phyloP scores from a whole-genome alignment of 805 yeast species.

The Yamadazyma sp. region DNA sequence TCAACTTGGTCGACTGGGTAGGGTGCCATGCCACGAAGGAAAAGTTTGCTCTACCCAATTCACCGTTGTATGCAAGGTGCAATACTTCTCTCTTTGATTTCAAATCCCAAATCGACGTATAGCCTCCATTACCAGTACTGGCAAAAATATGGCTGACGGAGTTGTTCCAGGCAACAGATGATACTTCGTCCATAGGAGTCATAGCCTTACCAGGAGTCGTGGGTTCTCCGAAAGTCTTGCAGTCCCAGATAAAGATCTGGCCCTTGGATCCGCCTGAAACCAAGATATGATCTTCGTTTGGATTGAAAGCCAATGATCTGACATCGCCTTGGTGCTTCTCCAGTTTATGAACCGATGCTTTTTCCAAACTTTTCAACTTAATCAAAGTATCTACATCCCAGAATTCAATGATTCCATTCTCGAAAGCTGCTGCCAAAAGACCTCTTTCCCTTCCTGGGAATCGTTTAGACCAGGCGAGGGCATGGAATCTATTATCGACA shows the following conservation, averaged over 20 bases:
- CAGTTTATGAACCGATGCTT: conserved; percentile 50
- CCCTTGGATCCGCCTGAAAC: conserved; percentile 90
- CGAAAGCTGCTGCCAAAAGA: conserved; percentile 84
- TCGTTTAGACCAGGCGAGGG: conserved; percentile 78
- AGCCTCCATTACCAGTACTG: conserved; percentile 80
- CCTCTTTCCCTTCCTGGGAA: conserved; percentile 49
- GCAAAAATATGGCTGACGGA: conserved; percentile 84
- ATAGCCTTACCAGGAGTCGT: conserved; percentile 73
- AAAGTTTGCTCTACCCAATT: conserved; percentile 58
- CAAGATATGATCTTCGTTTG: conserved; percentile 64
- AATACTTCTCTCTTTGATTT: conserved; percentile 85
- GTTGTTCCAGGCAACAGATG: conserved; percentile 87
- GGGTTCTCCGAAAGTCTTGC: conserved; percentile 57
- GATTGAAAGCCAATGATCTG: conserved; percentile 73
- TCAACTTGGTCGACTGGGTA: conserved; percentile 74
- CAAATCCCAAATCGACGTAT: conserved; percentile 91
- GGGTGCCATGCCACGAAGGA: conserved; percentile 96
- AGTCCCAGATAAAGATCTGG: conserved; percentile 89
- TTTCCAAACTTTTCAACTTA: conserved; percentile 38
- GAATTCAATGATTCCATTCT: conserved; percentile 73
- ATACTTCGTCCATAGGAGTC: conserved; percentile 78
- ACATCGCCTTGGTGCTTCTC: conserved; percentile 67
- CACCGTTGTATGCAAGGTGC: conserved; percentile 71
- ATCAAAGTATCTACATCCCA: conserved; percentile 66
- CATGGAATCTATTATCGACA: conserved; percentile 56